A percentile compares a stretch with the other conserved stretches of the same genome.
phyloP scores from a whole-genome alignment of 768 basidiomycete genomes.

The Coprinopsis sp. region DNA sequence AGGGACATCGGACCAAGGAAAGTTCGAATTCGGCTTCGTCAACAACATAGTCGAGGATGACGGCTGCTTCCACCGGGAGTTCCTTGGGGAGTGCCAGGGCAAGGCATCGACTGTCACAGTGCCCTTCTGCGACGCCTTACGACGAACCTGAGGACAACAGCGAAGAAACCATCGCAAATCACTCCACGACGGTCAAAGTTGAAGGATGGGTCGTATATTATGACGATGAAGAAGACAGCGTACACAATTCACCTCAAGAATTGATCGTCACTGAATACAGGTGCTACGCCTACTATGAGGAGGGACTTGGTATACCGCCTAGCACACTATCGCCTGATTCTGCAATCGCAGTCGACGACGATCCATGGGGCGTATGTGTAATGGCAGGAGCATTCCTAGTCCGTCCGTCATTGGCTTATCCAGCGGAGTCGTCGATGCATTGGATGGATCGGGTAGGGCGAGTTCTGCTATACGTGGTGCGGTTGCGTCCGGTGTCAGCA shows the following conservation, averaged over 20 bases:
- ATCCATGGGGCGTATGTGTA: slow-evolving; percentile 4
- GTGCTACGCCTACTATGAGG: slow-evolving; percentile 42
- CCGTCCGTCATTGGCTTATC: no score
- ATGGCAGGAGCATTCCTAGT: no score
- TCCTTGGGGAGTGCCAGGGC: no score
- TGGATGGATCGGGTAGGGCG: no score
- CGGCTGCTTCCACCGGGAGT: neutral
- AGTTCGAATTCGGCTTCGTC: slow-evolving; percentile 1
- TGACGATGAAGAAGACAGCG: neutral
- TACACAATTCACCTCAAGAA: slow-evolving; percentile 20
- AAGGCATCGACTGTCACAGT: neutral
- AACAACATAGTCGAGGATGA: slow-evolving; percentile 1
- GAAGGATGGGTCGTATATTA: neutral
- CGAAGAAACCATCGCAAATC: slow-evolving; percentile 17
- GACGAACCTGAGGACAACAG: no score
- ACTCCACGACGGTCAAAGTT: slow-evolving; percentile 11
- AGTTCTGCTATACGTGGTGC: no score
- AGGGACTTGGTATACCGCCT: slow-evolving; percentile 4
- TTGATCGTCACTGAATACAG: slow-evolving; percentile 45
- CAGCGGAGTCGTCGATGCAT: no score
- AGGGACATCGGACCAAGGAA: neutral
- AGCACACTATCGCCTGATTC: no score
- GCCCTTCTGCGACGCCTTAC: slow-evolving; percentile 1
- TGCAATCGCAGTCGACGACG: neutral
- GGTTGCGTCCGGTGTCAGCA: no score